Percentiles rank a stretch among this genome's conserved stretches.
phyloP scores from a whole-genome alignment of 805 yeast species.

The Zygosaccharomyces bailii region DNA sequence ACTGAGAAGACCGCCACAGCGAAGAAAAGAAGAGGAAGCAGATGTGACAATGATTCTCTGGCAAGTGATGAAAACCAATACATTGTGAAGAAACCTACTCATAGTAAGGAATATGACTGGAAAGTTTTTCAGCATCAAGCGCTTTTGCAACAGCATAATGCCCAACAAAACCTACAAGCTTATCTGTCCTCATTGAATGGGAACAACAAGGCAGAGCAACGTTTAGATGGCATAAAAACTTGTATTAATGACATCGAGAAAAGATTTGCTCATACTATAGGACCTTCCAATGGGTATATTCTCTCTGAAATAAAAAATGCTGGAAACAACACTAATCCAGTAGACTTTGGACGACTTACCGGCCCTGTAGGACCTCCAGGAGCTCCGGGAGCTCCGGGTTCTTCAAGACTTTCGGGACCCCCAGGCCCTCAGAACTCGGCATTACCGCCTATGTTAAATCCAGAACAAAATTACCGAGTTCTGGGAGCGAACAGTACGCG shows the following conservation, averaged over 20 bases:
- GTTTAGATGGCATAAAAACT: neutral
- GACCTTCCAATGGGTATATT: neutral
- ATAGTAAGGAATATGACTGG: slow-evolving; percentile 34
- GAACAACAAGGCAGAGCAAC: slow-evolving; percentile 1
- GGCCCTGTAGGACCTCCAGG: neutral
- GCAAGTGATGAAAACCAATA: slow-evolving; percentile 18
- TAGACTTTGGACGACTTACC: neutral
- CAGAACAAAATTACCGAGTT: neutral
- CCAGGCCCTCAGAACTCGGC: neutral
- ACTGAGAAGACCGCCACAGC: no score
- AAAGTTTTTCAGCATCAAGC: slow-evolving; percentile 34
- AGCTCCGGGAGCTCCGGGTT: neutral
- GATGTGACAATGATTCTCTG: neutral
- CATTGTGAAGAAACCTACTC: slow-evolving; percentile 33
- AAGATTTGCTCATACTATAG: neutral
- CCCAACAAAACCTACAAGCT: slow-evolving; percentile 35
- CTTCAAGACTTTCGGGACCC: neutral
- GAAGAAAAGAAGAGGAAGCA: neutral
- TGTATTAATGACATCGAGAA: neutral
- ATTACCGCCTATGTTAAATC: neutral
- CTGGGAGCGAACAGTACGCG: slow-evolving; percentile 4
- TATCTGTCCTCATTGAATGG: slow-evolving; percentile 29
- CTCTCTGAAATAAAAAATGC: neutral
- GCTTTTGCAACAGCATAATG: slow-evolving; percentile 33
- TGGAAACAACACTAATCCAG: neutral